Conservation (phyloP, 306 rosid species). For the Boehmeria nivea region DNA sequence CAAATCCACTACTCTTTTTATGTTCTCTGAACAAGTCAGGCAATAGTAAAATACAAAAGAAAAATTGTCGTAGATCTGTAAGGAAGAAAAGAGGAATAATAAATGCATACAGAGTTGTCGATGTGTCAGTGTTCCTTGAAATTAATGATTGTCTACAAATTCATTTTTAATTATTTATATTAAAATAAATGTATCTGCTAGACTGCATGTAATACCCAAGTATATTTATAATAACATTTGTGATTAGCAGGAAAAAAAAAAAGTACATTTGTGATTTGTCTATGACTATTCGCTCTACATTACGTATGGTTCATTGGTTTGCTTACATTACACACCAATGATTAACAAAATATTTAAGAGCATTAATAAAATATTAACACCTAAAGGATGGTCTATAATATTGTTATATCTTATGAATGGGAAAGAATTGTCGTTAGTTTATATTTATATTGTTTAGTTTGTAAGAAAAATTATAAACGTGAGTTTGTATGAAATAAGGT, state of each 20-base stretch:
- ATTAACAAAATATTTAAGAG: too few relatives aligned
- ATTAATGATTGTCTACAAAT: background rate
- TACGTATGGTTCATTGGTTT: too few relatives aligned
- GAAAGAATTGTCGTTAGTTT: too few relatives aligned
- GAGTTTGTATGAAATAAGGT: background rate
- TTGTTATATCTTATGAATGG: background rate
- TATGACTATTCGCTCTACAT: too few relatives aligned
- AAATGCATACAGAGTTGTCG: constrained; percentile 1
- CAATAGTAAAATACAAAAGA: background rate
- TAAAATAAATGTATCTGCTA: background rate
- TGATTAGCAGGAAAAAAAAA: too few relatives aligned
- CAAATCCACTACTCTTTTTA: background rate
- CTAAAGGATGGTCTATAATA: background rate
- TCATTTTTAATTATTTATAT: background rate
- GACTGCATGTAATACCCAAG: background rate
- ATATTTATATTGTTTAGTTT: background rate
- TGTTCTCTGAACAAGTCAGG: constrained; percentile 7
- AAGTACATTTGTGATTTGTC: too few relatives aligned
- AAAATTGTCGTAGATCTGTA: background rate
- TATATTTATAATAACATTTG: too few relatives aligned
- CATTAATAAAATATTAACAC: too few relatives aligned
- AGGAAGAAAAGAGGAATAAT: background rate
- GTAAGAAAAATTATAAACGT: background rate
- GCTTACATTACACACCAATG: too few relatives aligned
- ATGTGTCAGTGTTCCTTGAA: constrained; percentile 6